Evolutionary conservation across 2,329 filamentous ascomycete genomes (phyloP), one percentile per base, ranked within the genome.

Genomic region (Fusarium sacchari): DNA sequence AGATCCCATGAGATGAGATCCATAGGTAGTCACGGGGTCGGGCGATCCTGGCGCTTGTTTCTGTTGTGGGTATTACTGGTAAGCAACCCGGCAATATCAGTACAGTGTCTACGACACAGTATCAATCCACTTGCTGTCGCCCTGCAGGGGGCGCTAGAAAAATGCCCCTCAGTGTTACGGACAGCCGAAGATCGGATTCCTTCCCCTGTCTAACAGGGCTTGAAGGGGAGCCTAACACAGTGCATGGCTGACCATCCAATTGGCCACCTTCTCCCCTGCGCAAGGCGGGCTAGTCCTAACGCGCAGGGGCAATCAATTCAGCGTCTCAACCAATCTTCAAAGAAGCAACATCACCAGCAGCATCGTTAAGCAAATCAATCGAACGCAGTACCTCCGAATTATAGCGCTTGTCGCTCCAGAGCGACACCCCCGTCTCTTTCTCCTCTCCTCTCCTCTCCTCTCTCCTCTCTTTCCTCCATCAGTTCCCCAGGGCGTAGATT

Each of bases 281-380:
- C 43, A 17, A 58, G 20, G 24, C 30, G 24, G 40, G 30, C 30
- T 34, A 30, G 40, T 50, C 59, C 62, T 26, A 58, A 58, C 34
- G 17, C 56, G 40, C 65, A 69, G 59, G 67, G 65, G 50, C 60
- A 37, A 40, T 57, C 44, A 46, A 37, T 69, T 50, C 50, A 40
- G 63, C 50, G 43, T 42, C 64, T 68, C 59, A 53, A 37, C 40
- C 52, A 64, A 60, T 70, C 67, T 70, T 70, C 46, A 53, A 69
- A 58, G 59, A 69, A 69, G 67, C 67, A 69, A 65, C 67, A 69
- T 69, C 67, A 52, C 36, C 59, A 58, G 18, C 24, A 49, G 18
- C 24, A 49, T 26, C 61, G 32, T 32, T 30, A 39, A 67, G 39
- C 53, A 44, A 46, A 39, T 26, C 36, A 42, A 34, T n/a, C 36